Percentiles rank a stretch among this genome's conserved stretches.
Conservation (phyloP, 352 stramenopile genomes). For the Globisporangium polare region DNA sequence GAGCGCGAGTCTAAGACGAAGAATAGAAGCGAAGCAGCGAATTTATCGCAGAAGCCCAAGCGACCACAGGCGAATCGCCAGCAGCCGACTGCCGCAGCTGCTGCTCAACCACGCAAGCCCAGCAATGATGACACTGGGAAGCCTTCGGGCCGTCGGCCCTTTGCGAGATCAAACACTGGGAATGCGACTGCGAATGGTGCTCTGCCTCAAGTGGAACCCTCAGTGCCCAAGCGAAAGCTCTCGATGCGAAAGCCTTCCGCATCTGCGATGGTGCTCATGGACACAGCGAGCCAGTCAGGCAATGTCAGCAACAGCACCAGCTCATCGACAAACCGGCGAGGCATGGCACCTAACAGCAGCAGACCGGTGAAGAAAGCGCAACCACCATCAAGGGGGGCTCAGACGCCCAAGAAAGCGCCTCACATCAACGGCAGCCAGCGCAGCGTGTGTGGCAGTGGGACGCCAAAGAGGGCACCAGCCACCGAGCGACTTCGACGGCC, state of each 20-base stretch:
- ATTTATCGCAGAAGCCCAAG: background rate
- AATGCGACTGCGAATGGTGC: background rate
- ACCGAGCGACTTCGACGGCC: background rate
- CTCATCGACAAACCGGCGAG: background rate
- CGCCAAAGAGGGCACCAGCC: background rate
- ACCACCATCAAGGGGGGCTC: too few species aligned
- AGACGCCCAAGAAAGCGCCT: background rate
- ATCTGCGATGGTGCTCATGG: constrained; percentile 17
- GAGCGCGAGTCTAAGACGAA: background rate
- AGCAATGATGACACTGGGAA: background rate
- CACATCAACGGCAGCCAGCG: background rate
- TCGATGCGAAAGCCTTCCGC: background rate
- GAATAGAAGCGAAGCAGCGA: background rate
- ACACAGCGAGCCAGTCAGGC: background rate
- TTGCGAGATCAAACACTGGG: background rate
- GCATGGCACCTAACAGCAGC: background rate
- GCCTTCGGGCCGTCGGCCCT: background rate
- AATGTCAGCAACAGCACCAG: background rate
- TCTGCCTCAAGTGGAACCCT: background rate
- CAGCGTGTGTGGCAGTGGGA: background rate
- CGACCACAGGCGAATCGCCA: background rate
- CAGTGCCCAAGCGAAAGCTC: constrained; percentile 6
- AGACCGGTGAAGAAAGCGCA: background rate
- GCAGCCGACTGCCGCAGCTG: background rate
- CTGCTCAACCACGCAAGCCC: background rate